Percentiles rank a stretch among this genome's conserved stretches.
phyloP scores from a whole-genome alignment of 495 filamentous ascomycete species.

The Hypoxylon rickii region DNA sequence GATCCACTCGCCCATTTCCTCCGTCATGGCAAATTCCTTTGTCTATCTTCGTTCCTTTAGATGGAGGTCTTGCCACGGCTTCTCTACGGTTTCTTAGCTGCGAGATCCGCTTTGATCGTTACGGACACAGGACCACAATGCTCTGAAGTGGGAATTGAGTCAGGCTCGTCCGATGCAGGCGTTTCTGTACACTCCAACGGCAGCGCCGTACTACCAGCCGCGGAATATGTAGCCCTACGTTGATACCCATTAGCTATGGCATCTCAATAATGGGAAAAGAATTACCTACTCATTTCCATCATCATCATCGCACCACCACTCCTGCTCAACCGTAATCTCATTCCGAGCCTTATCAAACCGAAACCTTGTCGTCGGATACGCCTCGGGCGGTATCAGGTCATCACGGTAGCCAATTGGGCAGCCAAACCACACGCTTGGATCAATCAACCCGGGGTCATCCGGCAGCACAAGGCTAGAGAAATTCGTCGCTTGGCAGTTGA shows the following conservation, averaged over 20 bases:
- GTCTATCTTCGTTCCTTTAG: too few species aligned
- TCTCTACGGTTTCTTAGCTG: not conserved
- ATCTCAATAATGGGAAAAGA: not conserved
- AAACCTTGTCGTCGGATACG: slow-evolving; percentile 19
- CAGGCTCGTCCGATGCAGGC: not conserved
- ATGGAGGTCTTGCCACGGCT: too few species aligned
- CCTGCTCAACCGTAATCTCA: slow-evolving; percentile 7
- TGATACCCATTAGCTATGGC: not conserved
- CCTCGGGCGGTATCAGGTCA: slow-evolving; percentile 19
- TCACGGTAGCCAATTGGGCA: slow-evolving; percentile 17
- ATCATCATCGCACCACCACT: slow-evolving; percentile 12
- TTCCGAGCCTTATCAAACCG: slow-evolving; percentile 9
- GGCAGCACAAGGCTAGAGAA: not conserved
- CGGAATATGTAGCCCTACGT: slow-evolving; percentile 5
- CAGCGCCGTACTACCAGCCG: slow-evolving; percentile 1
- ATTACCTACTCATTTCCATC: slow-evolving; percentile 10
- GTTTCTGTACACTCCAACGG: slow-evolving; percentile 11
- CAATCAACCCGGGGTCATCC: slow-evolving; percentile 2
- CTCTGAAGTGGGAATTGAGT: not conserved
- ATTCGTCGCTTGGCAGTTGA: slow-evolving; percentile 15
- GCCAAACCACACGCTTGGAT: slow-evolving; percentile 6
- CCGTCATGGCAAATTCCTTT: too few species aligned
- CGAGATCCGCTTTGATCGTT: not conserved
- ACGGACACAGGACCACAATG: slow-evolving; percentile 3
- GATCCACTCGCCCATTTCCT: too few species aligned